Evolutionary conservation across 2,329 filamentous ascomycete species (phyloP).

Genomic region (Trichophyton mentagrophytes): DNA sequence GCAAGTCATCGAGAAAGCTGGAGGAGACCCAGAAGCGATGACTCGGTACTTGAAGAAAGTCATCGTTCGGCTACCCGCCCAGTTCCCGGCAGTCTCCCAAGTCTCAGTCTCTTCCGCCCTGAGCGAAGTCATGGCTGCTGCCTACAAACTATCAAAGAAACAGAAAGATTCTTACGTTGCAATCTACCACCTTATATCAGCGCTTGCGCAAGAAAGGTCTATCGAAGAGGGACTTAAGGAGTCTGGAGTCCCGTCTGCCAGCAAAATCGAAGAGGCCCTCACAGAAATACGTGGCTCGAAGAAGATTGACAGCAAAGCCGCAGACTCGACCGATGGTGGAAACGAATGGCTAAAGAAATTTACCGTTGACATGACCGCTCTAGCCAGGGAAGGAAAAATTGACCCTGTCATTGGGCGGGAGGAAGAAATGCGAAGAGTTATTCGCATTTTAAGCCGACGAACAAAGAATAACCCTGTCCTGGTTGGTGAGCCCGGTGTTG

Average conservation of each 20-base stretch:
- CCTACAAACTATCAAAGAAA: conserved; percentile 85
- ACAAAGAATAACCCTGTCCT: conserved; percentile 99
- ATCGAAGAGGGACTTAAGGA: conserved; percentile 68
- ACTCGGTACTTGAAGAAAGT: conserved; percentile 83
- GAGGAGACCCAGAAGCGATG: conserved; percentile 81
- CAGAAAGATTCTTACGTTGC: conserved; percentile 94
- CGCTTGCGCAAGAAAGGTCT: conserved; percentile 63
- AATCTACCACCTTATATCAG: conserved; percentile 83
- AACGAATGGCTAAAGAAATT: conserved; percentile 96
- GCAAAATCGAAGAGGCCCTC: conserved; percentile 81
- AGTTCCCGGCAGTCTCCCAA: conserved; percentile 82
- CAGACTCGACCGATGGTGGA: conserved; percentile 68
- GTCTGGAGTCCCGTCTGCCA: conserved; percentile 79
- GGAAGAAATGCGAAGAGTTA: conserved; percentile 83
- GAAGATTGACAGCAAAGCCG: conserved; percentile 89
- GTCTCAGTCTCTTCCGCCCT: conserved; percentile 68
- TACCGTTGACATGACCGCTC: conserved; percentile 93
- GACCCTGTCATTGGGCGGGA: conserved; percentile 95
- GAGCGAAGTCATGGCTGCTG: conserved; percentile 67
- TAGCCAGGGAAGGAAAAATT: conserved; percentile 94
- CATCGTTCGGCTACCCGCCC: conserved; percentile 79
- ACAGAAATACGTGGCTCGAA: conserved; percentile 83
- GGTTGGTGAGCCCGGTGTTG: conserved; percentile 94
- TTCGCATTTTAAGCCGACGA: conserved; percentile 79
- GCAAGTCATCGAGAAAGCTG: conserved; percentile 85